A percentile compares a stretch with the other conserved stretches of the same genome.
Conservation (phyloP, 805 yeast genomes). For the Yarrowia deformans region DNA sequence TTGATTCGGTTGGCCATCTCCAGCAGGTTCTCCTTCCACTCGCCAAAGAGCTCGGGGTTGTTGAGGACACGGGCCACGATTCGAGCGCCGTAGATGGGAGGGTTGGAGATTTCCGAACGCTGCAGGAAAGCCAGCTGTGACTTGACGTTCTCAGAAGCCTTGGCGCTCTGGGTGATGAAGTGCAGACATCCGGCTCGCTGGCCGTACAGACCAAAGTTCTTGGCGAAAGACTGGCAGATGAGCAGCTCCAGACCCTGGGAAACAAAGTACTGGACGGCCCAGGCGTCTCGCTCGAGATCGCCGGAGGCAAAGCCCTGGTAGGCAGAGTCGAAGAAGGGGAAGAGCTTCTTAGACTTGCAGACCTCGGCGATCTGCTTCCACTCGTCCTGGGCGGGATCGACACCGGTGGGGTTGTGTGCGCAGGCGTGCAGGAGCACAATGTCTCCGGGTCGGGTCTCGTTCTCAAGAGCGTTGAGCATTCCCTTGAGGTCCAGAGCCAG, state of each 20-base stretch:
- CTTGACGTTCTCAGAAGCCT: constrained; percentile 60
- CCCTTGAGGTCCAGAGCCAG: constrained; percentile 72
- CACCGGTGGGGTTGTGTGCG: constrained; percentile 97
- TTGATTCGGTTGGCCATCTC: constrained; percentile 80
- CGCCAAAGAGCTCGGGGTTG: constrained; percentile 62
- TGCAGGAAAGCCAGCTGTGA: constrained; percentile 84
- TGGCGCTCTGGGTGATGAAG: constrained; percentile 58
- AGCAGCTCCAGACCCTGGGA: constrained; percentile 53
- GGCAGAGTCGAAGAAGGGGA: constrained; percentile 91
- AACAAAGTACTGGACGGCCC: constrained; percentile 57
- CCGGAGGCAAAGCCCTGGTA: constrained; percentile 96
- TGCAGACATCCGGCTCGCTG: constrained; percentile 91
- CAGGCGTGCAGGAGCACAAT: constrained; percentile 87
- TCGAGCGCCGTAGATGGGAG: constrained; percentile 93
- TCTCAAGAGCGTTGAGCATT: constrained; percentile 63
- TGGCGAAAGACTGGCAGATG: constrained; percentile 92
- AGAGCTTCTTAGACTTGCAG: constrained; percentile 62
- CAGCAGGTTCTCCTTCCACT: constrained; percentile 85
- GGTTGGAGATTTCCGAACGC: constrained; percentile 89
- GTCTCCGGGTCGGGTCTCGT: constrained; percentile 65
- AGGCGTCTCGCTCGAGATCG: constrained; percentile 74
- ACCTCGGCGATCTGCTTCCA: constrained; percentile 79
- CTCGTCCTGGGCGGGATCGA: constrained; percentile 82
- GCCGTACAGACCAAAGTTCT: constrained; percentile 94
- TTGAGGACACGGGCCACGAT: constrained; percentile 80